Evolutionary conservation across 148 eudicot species (phyloP).

Genomic region (Amaranthus cruentus): DNA sequence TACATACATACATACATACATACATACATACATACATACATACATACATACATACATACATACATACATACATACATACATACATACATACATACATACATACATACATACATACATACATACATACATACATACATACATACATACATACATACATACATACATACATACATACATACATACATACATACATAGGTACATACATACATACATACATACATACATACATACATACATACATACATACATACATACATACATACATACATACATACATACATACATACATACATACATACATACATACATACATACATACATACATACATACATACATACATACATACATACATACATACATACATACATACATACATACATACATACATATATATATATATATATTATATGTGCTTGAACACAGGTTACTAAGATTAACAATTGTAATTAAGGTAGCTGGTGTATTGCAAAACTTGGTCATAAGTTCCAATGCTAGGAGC

Average conservation of each 20-base stretch:
- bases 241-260: neutral
- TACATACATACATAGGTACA: neutral
- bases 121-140: neutral
- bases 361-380: neutral
- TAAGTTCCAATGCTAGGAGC: too few species aligned
- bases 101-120: constrained; percentile 2
- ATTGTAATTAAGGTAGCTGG: too few species aligned
- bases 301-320: constrained; percentile 1
- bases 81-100: neutral
- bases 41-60: neutral
- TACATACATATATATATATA: neutral
- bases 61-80: constrained; percentile 2
- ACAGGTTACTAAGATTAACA: too few species aligned
- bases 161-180: neutral
- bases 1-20: neutral
- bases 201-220: neutral
- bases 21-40: neutral
- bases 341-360: neutral
- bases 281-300: neutral
- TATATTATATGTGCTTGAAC: neutral
- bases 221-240: neutral
- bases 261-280: constrained; percentile 5
- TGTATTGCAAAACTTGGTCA: too few species aligned
- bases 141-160: neutral
- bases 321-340: neutral